phyloP scores from a whole-genome alignment of 257 asterid species.

The Jaltomata sinuosa region DNA sequence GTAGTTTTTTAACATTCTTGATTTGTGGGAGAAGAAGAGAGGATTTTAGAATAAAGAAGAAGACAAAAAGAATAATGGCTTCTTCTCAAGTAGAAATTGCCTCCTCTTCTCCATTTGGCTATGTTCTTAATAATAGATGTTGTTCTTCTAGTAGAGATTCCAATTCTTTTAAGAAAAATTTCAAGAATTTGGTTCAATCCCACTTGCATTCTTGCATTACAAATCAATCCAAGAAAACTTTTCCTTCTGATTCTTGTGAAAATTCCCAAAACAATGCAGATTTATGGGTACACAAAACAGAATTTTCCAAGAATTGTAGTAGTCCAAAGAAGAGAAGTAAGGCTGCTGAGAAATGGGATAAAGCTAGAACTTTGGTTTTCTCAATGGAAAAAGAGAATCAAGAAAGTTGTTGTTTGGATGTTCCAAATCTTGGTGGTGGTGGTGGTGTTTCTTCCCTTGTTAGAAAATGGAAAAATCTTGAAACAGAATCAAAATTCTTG shows the following conservation, averaged over 20 bases:
- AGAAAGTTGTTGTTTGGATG: slow-evolving; percentile 2
- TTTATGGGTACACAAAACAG: slow-evolving; percentile 73
- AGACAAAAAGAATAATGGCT: slow-evolving; percentile 8
- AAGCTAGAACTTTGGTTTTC: slow-evolving; percentile 22
- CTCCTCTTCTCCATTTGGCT: slow-evolving; percentile 17
- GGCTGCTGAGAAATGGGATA: too few relatives aligned
- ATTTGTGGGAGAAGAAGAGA: background rate
- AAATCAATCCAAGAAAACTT: background rate
- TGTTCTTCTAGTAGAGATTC: slow-evolving; percentile 4
- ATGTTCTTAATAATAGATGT: slow-evolving; percentile 4
- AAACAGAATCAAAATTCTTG: slow-evolving; percentile 28
- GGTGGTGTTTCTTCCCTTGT: slow-evolving; percentile 76
- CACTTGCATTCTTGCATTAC: slow-evolving; percentile 14
- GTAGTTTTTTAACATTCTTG: background rate
- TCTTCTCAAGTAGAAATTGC: slow-evolving; percentile 34
- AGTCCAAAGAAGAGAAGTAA: too few relatives aligned
- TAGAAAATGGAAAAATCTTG: slow-evolving; percentile 62
- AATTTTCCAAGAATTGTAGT: background rate
- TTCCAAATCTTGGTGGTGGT: slow-evolving; percentile 39
- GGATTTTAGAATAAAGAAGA: background rate
- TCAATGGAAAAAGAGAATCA: slow-evolving; percentile 1
- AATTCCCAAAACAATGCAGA: slow-evolving; percentile 22
- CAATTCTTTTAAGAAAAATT: slow-evolving; percentile 14
- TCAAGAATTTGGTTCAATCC: slow-evolving; percentile 24
- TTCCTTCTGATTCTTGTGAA: slow-evolving; percentile 2